Conservation (phyloP, 305 asterid species). For the Solanum hybrid region DNA sequence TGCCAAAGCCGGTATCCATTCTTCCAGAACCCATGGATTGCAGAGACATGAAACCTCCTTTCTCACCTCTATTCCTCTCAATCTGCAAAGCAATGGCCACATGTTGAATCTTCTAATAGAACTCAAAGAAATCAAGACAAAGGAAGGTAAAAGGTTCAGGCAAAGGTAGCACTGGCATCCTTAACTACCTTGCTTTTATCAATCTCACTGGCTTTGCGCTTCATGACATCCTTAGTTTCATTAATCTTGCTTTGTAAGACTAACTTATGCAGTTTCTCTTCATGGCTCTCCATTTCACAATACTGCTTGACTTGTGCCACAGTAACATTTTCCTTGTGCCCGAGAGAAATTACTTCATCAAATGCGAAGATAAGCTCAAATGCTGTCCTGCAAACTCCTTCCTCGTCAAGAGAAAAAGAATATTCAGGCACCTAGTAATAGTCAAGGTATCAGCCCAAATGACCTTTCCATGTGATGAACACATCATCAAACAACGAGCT, state of each 20-base stretch:
- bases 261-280: slow-evolving; percentile 75
- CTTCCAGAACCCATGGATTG: slow-evolving; percentile 57
- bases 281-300: slow-evolving; percentile 93
- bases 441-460: slow-evolving; percentile 24
- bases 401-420: slow-evolving; percentile 77
- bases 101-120: background rate
- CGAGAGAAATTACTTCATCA: slow-evolving; percentile 80
- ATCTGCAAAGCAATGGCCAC: slow-evolving; percentile 25
- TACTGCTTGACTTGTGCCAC: slow-evolving; percentile 88
- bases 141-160: background rate
- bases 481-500: background rate
- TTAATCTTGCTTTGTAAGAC: slow-evolving; percentile 72
- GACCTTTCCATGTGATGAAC: background rate
- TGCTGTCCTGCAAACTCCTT: slow-evolving; percentile 64
- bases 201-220: slow-evolving; percentile 79
- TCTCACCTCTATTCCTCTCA: slow-evolving; percentile 52
- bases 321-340: slow-evolving; percentile 82
- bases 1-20: slow-evolving; percentile 44
- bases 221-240: slow-evolving; percentile 80
- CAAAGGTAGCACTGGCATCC: background rate
- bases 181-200: slow-evolving; percentile 68
- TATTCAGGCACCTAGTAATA: slow-evolving; percentile 62
- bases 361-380: slow-evolving; percentile 80
- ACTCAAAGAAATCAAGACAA: background rate
- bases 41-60: slow-evolving; percentile 45